Conservation (phyloP, 2,329 filamentous ascomycete genomes). For the Colletotrichum cordylinicola region DNA sequence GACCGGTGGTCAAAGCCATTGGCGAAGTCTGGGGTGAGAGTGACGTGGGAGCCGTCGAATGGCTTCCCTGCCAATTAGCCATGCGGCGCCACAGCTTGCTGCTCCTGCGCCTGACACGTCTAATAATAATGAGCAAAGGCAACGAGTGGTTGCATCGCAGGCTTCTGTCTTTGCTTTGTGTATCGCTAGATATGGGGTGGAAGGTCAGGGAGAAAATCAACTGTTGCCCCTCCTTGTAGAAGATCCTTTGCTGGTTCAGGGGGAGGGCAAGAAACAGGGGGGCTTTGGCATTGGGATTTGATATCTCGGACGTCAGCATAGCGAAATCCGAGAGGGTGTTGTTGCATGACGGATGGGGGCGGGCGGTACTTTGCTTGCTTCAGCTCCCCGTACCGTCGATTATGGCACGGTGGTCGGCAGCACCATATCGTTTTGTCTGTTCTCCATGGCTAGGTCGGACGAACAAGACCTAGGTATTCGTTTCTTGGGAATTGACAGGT, state of each 20-base stretch:
- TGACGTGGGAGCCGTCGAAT: slow-evolving; percentile 13
- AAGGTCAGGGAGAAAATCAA: not conserved
- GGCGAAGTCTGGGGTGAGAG: not conserved
- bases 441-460: not conserved
- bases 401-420: not conserved
- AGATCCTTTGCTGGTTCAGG: slow-evolving; percentile 1
- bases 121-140: not conserved
- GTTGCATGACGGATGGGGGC: not conserved
- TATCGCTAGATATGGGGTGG: not conserved
- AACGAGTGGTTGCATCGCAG: slow-evolving; percentile 11
- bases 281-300: not conserved
- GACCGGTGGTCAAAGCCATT: not conserved
- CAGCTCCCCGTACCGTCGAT: not conserved
- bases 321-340: not conserved
- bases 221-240: slow-evolving; percentile 3
- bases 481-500: not conserved
- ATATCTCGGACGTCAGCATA: slow-evolving; percentile 5
- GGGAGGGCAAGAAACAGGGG: not conserved
- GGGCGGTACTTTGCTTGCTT: not conserved
- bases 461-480: not conserved
- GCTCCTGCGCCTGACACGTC: not conserved
- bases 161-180: not conserved
- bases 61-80: not conserved
- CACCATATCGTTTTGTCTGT: not conserved
- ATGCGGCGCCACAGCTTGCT: not conserved